A percentile compares a stretch with the other conserved stretches of the same genome.
Evolutionary conservation across 75 land plant species (phyloP).

Genomic region (Chamaecyparis obtusa): DNA sequence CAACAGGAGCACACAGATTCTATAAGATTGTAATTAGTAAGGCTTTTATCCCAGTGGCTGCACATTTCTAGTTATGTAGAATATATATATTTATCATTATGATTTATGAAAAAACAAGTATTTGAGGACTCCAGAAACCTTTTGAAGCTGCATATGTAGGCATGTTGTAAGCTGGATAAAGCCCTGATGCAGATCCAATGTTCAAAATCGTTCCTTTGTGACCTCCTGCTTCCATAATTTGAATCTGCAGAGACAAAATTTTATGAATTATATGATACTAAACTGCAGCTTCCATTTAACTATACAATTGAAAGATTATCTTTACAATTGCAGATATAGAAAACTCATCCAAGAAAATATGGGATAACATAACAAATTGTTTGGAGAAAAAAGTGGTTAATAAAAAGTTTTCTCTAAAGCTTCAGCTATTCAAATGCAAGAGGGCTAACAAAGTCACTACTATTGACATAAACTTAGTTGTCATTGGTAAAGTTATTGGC

Average conservation of each 20-base stretch:
- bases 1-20: not conserved
- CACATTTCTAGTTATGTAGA: not conserved
- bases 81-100: not conserved
- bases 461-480: too few relatives aligned
- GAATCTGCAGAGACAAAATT: slow-evolving; percentile 45
- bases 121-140: slow-evolving; percentile 48
- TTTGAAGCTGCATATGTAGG: slow-evolving; percentile 75
- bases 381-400: too few relatives aligned
- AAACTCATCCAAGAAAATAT: too few relatives aligned
- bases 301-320: not conserved
- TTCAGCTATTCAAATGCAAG: too few relatives aligned
- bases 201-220: slow-evolving; percentile 77
- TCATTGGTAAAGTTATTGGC: too few relatives aligned
- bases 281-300: not conserved
- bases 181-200: slow-evolving; percentile 88
- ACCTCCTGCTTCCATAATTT: slow-evolving; percentile 48
- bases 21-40: not conserved
- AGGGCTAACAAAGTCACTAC: too few relatives aligned
- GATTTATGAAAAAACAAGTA: not conserved
- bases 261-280: not conserved
- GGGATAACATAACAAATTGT: too few relatives aligned
- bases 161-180: slow-evolving; percentile 61
- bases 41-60: not conserved
- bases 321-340: not conserved
- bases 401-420: too few relatives aligned